These are phyloP conservation scores for Hypoxylon sp. DNA, from an alignment of 2,329 filamentous ascomycete species.

Conservation along the genomic window DNA sequence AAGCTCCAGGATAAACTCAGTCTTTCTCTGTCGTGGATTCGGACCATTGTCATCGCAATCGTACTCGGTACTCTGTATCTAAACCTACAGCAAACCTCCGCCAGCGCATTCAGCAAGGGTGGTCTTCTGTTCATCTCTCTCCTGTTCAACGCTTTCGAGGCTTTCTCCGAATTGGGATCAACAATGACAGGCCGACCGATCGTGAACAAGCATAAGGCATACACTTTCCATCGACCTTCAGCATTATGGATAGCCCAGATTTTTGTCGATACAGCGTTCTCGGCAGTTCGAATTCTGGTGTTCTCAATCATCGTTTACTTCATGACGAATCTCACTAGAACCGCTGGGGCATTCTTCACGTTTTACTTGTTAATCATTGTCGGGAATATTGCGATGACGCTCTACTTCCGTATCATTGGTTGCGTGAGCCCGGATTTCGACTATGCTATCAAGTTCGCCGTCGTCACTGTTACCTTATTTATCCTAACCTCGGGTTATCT, in stretches of 20 bases:
- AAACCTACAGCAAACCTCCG: slow-evolving; percentile 74
- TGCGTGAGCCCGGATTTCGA: slow-evolving; percentile 86
- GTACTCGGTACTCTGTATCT: slow-evolving; percentile 86
- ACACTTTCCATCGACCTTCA: slow-evolving; percentile 85
- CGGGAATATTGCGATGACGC: slow-evolving; percentile 79
- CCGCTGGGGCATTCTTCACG: slow-evolving; percentile 83
- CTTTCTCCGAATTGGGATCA: slow-evolving; percentile 81
- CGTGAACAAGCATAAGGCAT: slow-evolving; percentile 87
- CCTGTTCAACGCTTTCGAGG: slow-evolving; percentile 89
- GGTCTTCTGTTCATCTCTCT: slow-evolving; percentile 85
- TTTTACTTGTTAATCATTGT: slow-evolving; percentile 80
- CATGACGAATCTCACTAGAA: slow-evolving; percentile 78
- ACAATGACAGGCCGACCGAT: slow-evolving; percentile 84
- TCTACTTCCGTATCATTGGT: slow-evolving; percentile 83
- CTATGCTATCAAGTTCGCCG: slow-evolving; percentile 86
- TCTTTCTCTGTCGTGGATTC: slow-evolving; percentile 79
- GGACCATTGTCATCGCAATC: slow-evolving; percentile 79
- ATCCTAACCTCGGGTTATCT: slow-evolving; percentile 86
- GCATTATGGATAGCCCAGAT: slow-evolving; percentile 89
- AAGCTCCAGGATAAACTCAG: slow-evolving; percentile 89
- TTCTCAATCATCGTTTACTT: slow-evolving; percentile 86
- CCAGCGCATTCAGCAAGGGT: slow-evolving; percentile 84
- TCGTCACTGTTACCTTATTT: slow-evolving; percentile 84
- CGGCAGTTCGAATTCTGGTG: slow-evolving; percentile 77
- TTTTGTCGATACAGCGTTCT: slow-evolving; percentile 81